Evolutionary conservation across 805 yeast species (phyloP).

Genomic region (Scheffersomyces lignosus): DNA sequence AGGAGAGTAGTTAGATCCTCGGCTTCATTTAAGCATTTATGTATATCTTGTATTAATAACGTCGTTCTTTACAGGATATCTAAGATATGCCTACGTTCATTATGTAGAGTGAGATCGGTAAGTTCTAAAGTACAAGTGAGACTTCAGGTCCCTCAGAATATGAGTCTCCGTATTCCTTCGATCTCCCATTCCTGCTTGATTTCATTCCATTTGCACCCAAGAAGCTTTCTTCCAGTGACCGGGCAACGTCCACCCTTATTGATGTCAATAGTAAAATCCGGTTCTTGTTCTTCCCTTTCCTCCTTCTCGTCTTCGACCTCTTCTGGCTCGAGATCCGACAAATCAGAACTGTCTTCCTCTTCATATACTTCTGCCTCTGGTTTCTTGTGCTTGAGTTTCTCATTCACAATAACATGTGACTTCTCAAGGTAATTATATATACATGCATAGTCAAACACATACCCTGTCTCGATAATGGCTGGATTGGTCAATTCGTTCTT

Average conservation of each 20-base stretch:
- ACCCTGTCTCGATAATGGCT: constrained; percentile 88
- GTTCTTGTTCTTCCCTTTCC: constrained; percentile 4
- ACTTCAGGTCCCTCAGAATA: too few relatives aligned
- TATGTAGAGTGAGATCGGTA: too few relatives aligned
- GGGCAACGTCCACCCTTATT: constrained; percentile 77
- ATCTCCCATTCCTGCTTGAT: constrained; percentile 64
- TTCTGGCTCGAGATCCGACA: constrained; percentile 9
- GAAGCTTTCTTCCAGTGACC: constrained; percentile 65
- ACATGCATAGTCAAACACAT: constrained; percentile 86
- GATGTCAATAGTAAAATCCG: constrained; percentile 24
- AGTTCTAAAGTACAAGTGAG: too few relatives aligned
- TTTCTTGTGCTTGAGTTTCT: constrained; percentile 9
- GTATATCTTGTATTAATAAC: too few relatives aligned
- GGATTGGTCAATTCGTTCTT: constrained; percentile 66
- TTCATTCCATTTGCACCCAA: constrained; percentile 70
- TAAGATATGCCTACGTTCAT: too few relatives aligned
- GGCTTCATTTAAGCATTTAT: too few relatives aligned
- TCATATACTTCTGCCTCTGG: constrained; percentile 15
- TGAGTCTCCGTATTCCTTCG: constrained; percentile 74
- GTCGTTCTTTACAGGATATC: too few relatives aligned
- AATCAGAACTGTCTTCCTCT: constrained; percentile 9
- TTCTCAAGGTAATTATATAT: constrained; percentile 63
- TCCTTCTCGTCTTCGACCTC: constrained; percentile 10
- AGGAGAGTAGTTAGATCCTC: too few relatives aligned
- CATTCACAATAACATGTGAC: constrained; percentile 35